Base-by-base conservation (phyloP, 345 rosid genomes). In the Cardamine resedifolia region DNA sequence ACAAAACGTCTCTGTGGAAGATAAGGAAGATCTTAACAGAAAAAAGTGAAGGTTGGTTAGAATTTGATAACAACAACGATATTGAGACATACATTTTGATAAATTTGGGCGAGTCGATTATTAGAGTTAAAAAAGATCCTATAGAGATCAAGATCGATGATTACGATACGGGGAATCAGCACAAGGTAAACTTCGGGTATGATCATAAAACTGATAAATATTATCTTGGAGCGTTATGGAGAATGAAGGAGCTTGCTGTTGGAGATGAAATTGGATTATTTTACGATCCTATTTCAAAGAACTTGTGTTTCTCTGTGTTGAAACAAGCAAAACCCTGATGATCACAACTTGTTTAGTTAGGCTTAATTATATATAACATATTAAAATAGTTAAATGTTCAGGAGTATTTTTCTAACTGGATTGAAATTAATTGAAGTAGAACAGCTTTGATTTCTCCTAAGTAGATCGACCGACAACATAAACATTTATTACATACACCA, bases 401-500 rank as follows among this genome's bases (percentile, higher is more conserved):
- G n/a, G n/a, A n/a, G n/a, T n/a, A n/a, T n/a, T n/a, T n/a, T n/a
- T n/a, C n/a, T n/a, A n/a, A n/a, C n/a, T n/a, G n/a, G 11, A 51
- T 52, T 39, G 19, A 60, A 62, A 6, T 9, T 52, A 49, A 8
- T 60, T 39, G 45, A 39, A 51, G 14, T 74, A 50, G 21, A 50
- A n/a, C 55, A 51, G 55, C 47, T 59, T 68, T 51, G 18, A 19
- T 51, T 67, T 20, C 64, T 43, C 31, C 10, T n/a, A 50, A 41
- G 55, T 68, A 23, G 70, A 43, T 61, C 19, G 15, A 68, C 79
- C 79, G 70, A 68, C 79, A 30, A 62, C 15, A 62, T 24, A 52
- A 43, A 61, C 74, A 68, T 68, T 75, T 43, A 75, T 44, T 53
- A 61, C 70, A 43, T 23, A 8, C 79, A 75, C 79, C 70, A 61